Evolutionary conservation across 2,329 filamentous ascomycete species (phyloP).

Genomic region (Cordyceps fumosorosea): DNA sequence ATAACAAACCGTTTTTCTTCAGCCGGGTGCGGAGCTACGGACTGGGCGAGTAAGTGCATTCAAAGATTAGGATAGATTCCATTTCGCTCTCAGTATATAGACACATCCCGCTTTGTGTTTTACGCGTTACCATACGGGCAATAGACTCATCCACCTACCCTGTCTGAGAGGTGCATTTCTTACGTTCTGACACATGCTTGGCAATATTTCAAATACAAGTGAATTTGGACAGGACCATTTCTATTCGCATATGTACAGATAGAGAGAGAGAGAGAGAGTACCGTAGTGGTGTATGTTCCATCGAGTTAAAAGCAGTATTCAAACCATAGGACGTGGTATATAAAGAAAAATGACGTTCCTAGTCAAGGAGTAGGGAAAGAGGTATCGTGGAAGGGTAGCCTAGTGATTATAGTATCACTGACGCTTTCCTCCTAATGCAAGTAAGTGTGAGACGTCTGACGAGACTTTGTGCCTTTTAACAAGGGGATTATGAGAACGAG

Average conservation of each 20-base stretch:
- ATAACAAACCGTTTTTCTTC: slow-evolving; percentile 61
- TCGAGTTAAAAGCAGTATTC: not conserved
- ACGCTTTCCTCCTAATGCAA: not conserved
- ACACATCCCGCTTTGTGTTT: not conserved
- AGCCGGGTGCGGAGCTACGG: slow-evolving; percentile 59
- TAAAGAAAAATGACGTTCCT: not conserved
- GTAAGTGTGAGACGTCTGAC: not conserved
- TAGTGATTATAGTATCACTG: not conserved
- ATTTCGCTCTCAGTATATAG: too few relatives aligned
- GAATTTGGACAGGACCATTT: not conserved
- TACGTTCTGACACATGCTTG: not conserved
- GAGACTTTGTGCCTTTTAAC: not conserved
- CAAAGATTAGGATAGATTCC: not conserved
- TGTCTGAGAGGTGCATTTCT: too few relatives aligned
- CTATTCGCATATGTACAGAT: not conserved
- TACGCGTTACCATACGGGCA: not conserved
- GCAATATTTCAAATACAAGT: not conserved
- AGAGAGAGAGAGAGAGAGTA: not conserved
- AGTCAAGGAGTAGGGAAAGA: not conserved
- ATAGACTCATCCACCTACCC: not conserved
- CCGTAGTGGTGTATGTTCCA: not conserved
- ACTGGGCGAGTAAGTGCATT: slow-evolving; percentile 29
- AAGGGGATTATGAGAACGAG: not conserved
- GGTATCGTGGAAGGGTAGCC: not conserved
- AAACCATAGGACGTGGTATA: not conserved